These are phyloP conservation scores for Erythrobasidium hasegawianum DNA, from an alignment of 1,284 basidiomycete species.

Conservation along the genomic window DNA sequence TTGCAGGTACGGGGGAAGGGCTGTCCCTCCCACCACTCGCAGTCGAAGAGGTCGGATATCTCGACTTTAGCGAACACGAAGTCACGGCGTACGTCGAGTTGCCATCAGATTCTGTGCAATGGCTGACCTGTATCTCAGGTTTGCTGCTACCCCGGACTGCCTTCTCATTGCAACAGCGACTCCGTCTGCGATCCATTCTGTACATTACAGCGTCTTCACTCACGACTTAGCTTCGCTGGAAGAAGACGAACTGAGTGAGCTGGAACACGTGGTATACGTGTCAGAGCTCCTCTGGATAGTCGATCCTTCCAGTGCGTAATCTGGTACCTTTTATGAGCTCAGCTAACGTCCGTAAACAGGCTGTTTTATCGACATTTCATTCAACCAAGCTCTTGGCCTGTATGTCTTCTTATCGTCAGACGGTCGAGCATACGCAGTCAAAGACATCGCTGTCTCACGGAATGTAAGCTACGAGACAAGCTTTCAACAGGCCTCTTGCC, in stretches of 20 bases:
- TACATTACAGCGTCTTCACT: constrained; percentile 38
- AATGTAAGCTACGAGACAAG: too few species aligned
- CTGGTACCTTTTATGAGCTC: too few species aligned
- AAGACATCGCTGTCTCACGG: constrained; percentile 18
- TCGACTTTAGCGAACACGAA: constrained; percentile 28
- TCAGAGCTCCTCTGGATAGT: constrained; percentile 17
- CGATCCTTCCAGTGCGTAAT: constrained; percentile 26
- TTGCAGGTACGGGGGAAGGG: constrained; percentile 32
- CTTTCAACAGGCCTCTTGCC: too few species aligned
- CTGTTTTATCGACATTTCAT: constrained; percentile 1
- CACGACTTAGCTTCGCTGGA: neutral
- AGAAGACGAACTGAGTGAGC: constrained; percentile 16
- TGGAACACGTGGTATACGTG: constrained; percentile 11
- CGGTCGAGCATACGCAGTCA: constrained; percentile 49
- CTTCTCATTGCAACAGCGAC: constrained; percentile 41
- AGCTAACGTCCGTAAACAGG: too few species aligned
- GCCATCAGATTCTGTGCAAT: neutral
- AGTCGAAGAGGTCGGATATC: constrained; percentile 21
- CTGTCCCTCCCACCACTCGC: constrained; percentile 18
- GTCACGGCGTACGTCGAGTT: constrained; percentile 20
- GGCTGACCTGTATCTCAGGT: constrained; percentile 11
- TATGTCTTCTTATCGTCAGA: constrained; percentile 50
- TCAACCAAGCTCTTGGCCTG: constrained; percentile 44
- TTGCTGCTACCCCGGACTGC: constrained; percentile 36
- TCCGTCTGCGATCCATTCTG: constrained; percentile 39